Percentiles rank a stretch among this genome's conserved stretches.
Evolutionary conservation across 345 rosid species (phyloP).

Genomic region (Noccaea bulbosa): DNA sequence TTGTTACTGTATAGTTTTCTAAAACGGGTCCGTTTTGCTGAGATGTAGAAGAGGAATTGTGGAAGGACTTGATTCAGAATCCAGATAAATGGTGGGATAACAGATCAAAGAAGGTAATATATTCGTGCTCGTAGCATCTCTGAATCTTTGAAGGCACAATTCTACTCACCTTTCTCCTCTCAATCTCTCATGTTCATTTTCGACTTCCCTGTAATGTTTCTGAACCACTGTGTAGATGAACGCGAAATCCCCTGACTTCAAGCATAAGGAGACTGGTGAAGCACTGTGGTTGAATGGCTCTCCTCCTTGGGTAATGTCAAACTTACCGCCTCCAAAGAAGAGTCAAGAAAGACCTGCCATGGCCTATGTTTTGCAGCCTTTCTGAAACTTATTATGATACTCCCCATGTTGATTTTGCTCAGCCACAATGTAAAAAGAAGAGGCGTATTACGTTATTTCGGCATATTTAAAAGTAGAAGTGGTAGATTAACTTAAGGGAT

Average conservation of each 20-base stretch:
- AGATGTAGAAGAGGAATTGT: slow-evolving; percentile 59
- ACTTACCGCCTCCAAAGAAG: slow-evolving; percentile 58
- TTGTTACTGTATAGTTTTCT: neutral
- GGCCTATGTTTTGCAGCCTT: slow-evolving; percentile 29
- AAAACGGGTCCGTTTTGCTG: slow-evolving; percentile 1
- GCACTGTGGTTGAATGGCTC: slow-evolving; percentile 59
- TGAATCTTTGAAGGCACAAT: slow-evolving; percentile 11
- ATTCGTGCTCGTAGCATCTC: neutral
- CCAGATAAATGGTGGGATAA: slow-evolving; percentile 83
- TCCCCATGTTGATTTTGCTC: neutral
- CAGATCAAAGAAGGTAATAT: slow-evolving; percentile 64
- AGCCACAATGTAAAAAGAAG: neutral
- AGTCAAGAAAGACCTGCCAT: slow-evolving; percentile 31
- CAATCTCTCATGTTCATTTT: slow-evolving; percentile 5
- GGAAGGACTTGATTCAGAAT: slow-evolving; percentile 76
- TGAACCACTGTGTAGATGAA: slow-evolving; percentile 40
- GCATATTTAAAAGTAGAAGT: neutral
- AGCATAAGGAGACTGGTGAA: slow-evolving; percentile 65
- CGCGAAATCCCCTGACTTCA: slow-evolving; percentile 63
- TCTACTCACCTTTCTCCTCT: neutral
- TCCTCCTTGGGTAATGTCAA: slow-evolving; percentile 61
- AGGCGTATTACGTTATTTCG: neutral
- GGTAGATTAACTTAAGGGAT: neutral
- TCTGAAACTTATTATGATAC: neutral
- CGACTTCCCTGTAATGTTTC: slow-evolving; percentile 26